Base-by-base conservation (phyloP, 352 stramenopile species). In the Globisporangium emineosum region DNA sequence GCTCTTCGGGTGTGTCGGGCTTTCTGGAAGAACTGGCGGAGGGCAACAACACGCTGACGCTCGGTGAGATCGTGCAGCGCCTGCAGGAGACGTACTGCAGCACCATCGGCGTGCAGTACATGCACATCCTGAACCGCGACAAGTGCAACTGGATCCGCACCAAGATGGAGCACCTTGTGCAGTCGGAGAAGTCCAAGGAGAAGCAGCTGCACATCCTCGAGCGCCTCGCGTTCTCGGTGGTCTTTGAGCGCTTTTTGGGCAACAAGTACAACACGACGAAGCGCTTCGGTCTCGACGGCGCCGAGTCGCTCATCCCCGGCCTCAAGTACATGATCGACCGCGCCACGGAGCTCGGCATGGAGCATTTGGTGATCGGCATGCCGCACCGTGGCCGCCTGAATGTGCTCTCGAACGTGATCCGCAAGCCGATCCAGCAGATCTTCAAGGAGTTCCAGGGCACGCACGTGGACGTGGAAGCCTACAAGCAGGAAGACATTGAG, bases 241-340 rank as follows among this genome's bases (percentile, higher is more conserved):
- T 97, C n/a, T 99, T 99, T 80, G 97, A 99, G 77, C 97, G 85
- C 60, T 99, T 99, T 76, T 74, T 99, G 27, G 92, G 89, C 45
- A 96, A 98, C 70, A 99, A 99, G 78, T 99, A 98, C 83, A 99
- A 99, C 81, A 99, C 97, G 25, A 98, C 94, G 47, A 99, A 99
- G 75, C 87, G 97, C 51, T 99, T 99, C 75, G 97, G 97, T 53
- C 79, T 99, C 23, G 97, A 99, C 75, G 97, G 97, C 47, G 92
- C 90, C 57, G 96, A 99, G 78, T 92, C 90, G 35, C 88, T 98
- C 37, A 97, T 99, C 35, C 92, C 95, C 5, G 96, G 90, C 35
- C 75, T 99, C 35, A 98, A 99, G 81, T 92, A 91, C 67, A 97
- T 98, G 66, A 97, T 99, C 72, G 97, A 99, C 77, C 82, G 88